Base-by-base conservation (phyloP, 345 rosid species). In the Salix udensis region DNA sequence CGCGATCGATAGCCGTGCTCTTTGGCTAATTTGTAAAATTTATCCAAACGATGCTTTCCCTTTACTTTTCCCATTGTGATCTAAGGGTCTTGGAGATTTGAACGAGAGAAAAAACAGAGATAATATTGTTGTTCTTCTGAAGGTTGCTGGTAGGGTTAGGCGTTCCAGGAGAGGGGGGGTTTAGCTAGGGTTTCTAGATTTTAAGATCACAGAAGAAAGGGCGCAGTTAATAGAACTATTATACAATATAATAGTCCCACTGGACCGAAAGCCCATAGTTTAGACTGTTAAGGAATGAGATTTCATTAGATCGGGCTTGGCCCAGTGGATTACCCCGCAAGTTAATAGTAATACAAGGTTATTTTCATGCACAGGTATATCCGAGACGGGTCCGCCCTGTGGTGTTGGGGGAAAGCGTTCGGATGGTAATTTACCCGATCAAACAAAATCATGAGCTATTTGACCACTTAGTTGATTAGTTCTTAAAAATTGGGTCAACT, bases 1-100 rank as follows among this genome's bases (percentile, higher is more conserved):
- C 99, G 91, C 21, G 98, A 96, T 10, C 98, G 91, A 84, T 88
- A 96, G 40, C 99, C 99, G 40, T 90, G 97, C 70, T 93, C 99
- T 80, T 93, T 91, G 36, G 99, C 98, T 70, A 92, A 83, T 5
- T 80, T 84, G 80, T 93, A 91, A 83, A 76, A 96, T 78, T 96
- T 92, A 74, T 93, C 99, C 76, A 88, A 83, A 44, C 98, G 94
- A 46, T 89, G 93, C 88, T 89, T 91, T 0, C 96, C 98, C 79
- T 90, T 94, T 66, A 83, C 91, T 75, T 91, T 91, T 2, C 91
- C 91, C 97, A 91, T 94, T 61, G 50, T 42, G 36, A 65, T 40
- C 75, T 42, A 21, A 5, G 13, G 46, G 65, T 15, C 36, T 36
- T 19, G 11, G 7, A 21, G 21, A 58, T 26, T 72, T 44, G 40